Evolutionary conservation across 129 eudicot species (phyloP), one percentile per base, ranked within the genome.

Genomic region (Lactuca sativa): DNA sequence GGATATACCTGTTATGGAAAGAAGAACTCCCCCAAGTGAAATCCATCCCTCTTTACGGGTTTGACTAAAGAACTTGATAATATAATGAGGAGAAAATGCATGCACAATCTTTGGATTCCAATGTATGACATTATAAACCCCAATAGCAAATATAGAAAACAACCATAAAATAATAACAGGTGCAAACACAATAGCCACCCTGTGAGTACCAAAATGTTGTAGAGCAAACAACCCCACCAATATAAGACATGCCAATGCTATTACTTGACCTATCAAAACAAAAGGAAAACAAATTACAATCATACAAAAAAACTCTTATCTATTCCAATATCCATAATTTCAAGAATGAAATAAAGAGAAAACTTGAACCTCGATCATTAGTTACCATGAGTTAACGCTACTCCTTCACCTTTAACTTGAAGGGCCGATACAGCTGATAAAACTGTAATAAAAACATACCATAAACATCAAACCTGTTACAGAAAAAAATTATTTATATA

Each of bases 31-130:
- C 49, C 92, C 89, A 68, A 86, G 88, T 48, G 89, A 81, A 61
- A 86, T 67, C 92, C 92, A 86, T 12, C 92, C 89, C 31, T 83
- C 82, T 75, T 53, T 81, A 51, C 86, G 84, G 32, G 92, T 86
- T 69, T 72, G 67, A 18, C 65, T 48, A 16, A 86, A 83, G 71
- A 80, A 86, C 54, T 81, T 83, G 76, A 80, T 44, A 49, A 86
- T 86, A 83, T 86, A 86, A 70, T 80, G 76, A 56, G 92, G 92
- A 60, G 92, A 86, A 58, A 86, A 70, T 41, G 89, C 92, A 71
- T 9, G 18, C 15, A 83, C 73, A 63, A 86, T 75, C 56, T 74
- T 77, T 9, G 92, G 92, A 44, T 86, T 83, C 92, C 92, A 86
- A 41, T 17, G 47, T 48, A 86, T 78, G 32, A 51, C 69, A 40